Conservation (phyloP, 495 filamentous ascomycete species). For the Jackrogersella multiformis region DNA sequence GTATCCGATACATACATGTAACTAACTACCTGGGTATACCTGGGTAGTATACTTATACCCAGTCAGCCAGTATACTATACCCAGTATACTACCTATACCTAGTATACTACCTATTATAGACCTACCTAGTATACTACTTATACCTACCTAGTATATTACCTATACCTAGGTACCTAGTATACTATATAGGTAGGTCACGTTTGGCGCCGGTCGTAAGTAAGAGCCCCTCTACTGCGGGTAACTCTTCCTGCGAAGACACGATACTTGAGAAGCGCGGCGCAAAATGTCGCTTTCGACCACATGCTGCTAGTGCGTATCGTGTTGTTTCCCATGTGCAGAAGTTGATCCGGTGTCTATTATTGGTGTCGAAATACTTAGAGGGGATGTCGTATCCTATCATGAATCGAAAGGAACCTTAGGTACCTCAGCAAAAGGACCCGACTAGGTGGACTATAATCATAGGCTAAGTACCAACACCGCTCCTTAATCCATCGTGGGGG, state of each 20-base stretch:
- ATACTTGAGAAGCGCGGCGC: conserved; percentile 4
- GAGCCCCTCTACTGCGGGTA: conserved; percentile 5
- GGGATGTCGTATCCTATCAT: neutral
- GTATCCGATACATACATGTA: conserved; percentile 3
- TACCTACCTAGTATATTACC: too few relatives aligned
- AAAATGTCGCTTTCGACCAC: neutral
- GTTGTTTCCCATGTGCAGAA: neutral
- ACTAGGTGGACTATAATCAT: neutral
- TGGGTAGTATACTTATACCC: too few relatives aligned
- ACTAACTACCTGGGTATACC: too few relatives aligned
- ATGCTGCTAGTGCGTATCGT: neutral
- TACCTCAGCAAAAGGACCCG: neutral
- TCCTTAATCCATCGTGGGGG: conserved; percentile 16
- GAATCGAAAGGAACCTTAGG: neutral
- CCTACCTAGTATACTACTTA: too few relatives aligned
- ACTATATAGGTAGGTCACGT: conserved; percentile 29
- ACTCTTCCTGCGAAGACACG: neutral
- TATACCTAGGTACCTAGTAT: neutral
- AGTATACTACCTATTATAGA: too few relatives aligned
- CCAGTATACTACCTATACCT: too few relatives aligned
- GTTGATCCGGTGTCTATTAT: neutral
- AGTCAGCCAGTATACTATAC: too few relatives aligned
- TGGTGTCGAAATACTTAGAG: neutral
- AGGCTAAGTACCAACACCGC: conserved; percentile 12
- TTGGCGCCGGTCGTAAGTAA: conserved; percentile 9